Evolutionary conservation across 371 early-diverging fungal species (phyloP), one percentile per base, ranked within the genome.

Genomic region (Syncephalastrum monosporum): DNA sequence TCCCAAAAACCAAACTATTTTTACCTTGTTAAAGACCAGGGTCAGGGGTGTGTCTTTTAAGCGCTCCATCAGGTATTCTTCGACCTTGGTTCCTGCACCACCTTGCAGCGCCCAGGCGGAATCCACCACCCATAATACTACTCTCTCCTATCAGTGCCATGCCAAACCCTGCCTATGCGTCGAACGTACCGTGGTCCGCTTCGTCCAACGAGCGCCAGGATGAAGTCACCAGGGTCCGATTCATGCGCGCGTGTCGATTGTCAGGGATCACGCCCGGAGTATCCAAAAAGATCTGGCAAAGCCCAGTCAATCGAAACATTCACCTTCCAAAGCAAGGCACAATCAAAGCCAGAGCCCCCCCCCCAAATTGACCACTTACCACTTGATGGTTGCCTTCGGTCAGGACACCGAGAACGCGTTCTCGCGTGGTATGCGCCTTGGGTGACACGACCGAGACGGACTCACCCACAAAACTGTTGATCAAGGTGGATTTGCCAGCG

Each of bases 401-500:
- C 8, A 80, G 57, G 0, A 85, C 73, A 5, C 81, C 88, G 63
- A 82, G 55, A 3, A 82, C 68, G 43, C 87, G 77, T 19, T 83
- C 82, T 25, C 92, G 71, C 7, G 92, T 91, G 3, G 92, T 91
- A 63, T 91, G 92, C 29, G 92, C 83, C 53, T 83, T 83, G 23
- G 83, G 65, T 0, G 91, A 86, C 13, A 89, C 91, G 5, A 89
- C 81, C 13, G 89, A 85, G 14, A 90, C 75, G 71, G 72, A 60
- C 42, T 72, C 74, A 24, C 77, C 82, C 24, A 87, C 74, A 21
- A 91, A 67, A n/a, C 73, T 65, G 64, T 91, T 91, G 10, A 91
- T 71, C 41, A 91, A 57, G 5, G 92, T 91, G 1, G 92, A 91
- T 57, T 91, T 91, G 21, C 92, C 92, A 4, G 87, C 88, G 64